Conservation (phyloP, 148 eudicot species). For the Rhododendron molle region DNA sequence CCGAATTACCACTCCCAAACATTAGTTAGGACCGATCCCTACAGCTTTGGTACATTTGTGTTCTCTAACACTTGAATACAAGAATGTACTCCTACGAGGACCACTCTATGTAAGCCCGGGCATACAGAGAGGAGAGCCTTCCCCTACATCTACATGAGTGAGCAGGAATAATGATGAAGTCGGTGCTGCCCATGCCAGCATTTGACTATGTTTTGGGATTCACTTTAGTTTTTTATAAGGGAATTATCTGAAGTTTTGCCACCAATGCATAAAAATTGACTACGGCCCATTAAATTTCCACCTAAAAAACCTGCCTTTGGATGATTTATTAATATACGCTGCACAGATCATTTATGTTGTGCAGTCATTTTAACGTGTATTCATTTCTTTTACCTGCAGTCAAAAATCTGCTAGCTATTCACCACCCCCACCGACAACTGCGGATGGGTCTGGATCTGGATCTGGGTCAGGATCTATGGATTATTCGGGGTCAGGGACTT, state of each 20-base stretch:
- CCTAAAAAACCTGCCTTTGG: background rate
- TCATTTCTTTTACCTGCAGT: conserved; percentile 33
- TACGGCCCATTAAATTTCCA: background rate
- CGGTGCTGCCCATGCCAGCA: too few relatives aligned
- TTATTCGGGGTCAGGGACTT: background rate
- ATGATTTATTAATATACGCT: background rate
- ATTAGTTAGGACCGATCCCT: too few relatives aligned
- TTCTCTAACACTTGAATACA: background rate
- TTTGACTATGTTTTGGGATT: too few relatives aligned
- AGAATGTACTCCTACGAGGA: background rate
- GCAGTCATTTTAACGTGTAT: background rate
- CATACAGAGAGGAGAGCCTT: too few relatives aligned
- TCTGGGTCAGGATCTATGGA: background rate
- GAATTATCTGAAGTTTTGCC: too few relatives aligned
- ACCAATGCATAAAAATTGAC: background rate
- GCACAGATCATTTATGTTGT: background rate
- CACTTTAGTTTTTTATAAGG: too few relatives aligned
- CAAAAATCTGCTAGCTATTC: conserved; percentile 69
- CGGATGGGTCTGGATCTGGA: conserved; percentile 16
- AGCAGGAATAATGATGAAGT: too few relatives aligned
- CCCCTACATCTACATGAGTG: too few relatives aligned
- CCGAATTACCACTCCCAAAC: too few relatives aligned
- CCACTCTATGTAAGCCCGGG: too few relatives aligned
- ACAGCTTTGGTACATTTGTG: too few relatives aligned
- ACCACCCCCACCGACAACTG: conserved; percentile 23